Conservation (phyloP, 2,329 filamentous ascomycete species). For the Triangularia verruculosa region DNA sequence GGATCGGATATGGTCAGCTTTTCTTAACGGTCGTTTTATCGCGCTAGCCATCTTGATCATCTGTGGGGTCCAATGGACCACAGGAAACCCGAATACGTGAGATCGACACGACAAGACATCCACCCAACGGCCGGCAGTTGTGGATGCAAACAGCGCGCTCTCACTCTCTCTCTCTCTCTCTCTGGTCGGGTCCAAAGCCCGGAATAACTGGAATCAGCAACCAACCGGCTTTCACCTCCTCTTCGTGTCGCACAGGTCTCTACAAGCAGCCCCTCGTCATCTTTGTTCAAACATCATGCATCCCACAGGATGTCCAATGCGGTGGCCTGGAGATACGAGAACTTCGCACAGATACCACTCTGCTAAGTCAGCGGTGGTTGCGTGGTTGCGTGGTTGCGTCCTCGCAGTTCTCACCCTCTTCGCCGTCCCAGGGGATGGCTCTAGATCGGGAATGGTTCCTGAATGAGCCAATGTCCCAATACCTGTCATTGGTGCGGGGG, state of each 20-base stretch:
- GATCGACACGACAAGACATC: slow-evolving; percentile 3
- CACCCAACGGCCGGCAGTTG: slow-evolving; percentile 10
- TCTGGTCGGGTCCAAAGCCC: background rate
- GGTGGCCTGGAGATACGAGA: background rate
- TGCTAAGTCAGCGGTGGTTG: slow-evolving; percentile 3
- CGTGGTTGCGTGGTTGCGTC: too few species aligned
- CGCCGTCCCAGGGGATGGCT: slow-evolving; percentile 3
- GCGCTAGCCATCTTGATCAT: background rate
- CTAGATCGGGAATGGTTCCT: slow-evolving; percentile 26
- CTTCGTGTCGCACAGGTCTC: background rate
- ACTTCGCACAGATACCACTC: background rate
- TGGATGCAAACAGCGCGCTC: background rate
- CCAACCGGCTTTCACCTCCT: background rate
- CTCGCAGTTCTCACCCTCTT: background rate
- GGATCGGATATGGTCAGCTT: slow-evolving; percentile 1
- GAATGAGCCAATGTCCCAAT: slow-evolving; percentile 19
- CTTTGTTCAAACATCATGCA: background rate
- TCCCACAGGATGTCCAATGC: background rate
- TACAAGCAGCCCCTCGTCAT: background rate
- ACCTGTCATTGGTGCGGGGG: slow-evolving; percentile 25
- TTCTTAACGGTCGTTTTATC: background rate
- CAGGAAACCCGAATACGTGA: slow-evolving; percentile 5
- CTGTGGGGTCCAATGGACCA: background rate
- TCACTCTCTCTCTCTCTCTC: too few species aligned
- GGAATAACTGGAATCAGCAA: background rate